Evolutionary conservation across 106 monocot species (phyloP), one percentile per base, ranked within the genome.

Genomic region (Apostasia shenzhenica): DNA sequence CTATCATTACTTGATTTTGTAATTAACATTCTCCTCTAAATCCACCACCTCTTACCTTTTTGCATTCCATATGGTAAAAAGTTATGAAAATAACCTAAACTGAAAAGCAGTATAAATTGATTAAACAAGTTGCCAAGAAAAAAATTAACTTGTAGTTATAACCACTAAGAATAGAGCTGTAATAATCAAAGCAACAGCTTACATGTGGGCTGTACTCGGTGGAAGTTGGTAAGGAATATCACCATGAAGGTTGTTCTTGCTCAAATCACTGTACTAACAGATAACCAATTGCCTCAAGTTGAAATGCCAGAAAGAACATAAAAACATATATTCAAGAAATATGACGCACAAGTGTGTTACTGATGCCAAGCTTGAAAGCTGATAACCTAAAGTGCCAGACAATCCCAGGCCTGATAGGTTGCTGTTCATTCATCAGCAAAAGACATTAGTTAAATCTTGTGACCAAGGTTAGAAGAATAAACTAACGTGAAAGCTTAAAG

Each of bases 191-290:
- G 42, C 41, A 72, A 55, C 26, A 26, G 78, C 89, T 78, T 82
- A 92, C 97, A 97, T 14, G n/a, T 85, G 79, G 71, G 71, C 59
- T n/a, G 72, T 54, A 71, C 87, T 97, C 39, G 97, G 97, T 41
- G 97, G 97, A 73, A 97, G 97, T 67, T 92, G 97, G 73, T 97
- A 97, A 10, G 97, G 97, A 58, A 97, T 89, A 69, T 89, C 92
- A 59, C 92, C 92, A 8, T 85, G 77, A 74, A 97, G 72, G 48
- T 97, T 92, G 79, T 97, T 97, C 59, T 87, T 86, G 87, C 97
- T 97, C 73, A 97, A 45, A 72, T 97, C 97, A 79, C 97, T 92
- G 92, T 83, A 82, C 86, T 80, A 92, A 70, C 62, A 82, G 85
- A 82, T 8, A 77, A 72, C 58, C 67, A 79, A 75, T 70, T 77